These are phyloP conservation scores for Tilletia horrida DNA, from an alignment of 1,284 basidiomycete genomes.

Conservation along the genomic window DNA sequence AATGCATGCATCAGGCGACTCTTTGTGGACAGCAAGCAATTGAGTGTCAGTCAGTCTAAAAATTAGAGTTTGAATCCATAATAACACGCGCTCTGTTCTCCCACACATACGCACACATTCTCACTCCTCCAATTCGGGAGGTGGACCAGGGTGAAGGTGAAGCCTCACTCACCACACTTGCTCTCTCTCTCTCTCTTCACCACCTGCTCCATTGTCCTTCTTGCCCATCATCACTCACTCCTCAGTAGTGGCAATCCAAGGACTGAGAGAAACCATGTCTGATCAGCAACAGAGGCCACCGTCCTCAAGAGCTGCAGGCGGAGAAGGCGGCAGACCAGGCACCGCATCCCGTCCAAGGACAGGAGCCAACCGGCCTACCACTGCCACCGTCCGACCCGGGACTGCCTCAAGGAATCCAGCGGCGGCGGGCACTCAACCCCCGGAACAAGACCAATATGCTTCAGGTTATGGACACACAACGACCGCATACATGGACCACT, in stretches of 20 bases:
- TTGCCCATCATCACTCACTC: not conserved
- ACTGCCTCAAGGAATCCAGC: not conserved
- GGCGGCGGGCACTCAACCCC: not conserved
- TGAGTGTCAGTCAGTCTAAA: too few species aligned
- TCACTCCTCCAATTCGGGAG: too few species aligned
- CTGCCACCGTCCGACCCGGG: too few species aligned
- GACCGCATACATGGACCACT: constrained; percentile 15
- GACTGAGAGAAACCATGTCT: not conserved
- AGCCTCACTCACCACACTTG: not conserved
- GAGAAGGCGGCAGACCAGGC: not conserved
- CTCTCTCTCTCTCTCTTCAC: not conserved
- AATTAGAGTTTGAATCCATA: too few species aligned
- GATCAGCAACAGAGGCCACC: constrained; percentile 4
- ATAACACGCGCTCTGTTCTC: too few species aligned
- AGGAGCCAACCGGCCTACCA: not conserved
- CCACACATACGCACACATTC: too few species aligned
- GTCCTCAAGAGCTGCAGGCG: not conserved
- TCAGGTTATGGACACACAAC: not conserved
- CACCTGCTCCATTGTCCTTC: not conserved
- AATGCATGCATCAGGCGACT: too few species aligned
- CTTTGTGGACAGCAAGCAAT: too few species aligned
- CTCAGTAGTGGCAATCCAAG: not conserved
- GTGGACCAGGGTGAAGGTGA: too few species aligned
- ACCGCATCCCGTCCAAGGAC: not conserved
- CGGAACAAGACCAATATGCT: not conserved